Evolutionary conservation across 805 yeast genomes (phyloP), one percentile per base, ranked within the genome.

Genomic region (Nakazawaea sp.): DNA sequence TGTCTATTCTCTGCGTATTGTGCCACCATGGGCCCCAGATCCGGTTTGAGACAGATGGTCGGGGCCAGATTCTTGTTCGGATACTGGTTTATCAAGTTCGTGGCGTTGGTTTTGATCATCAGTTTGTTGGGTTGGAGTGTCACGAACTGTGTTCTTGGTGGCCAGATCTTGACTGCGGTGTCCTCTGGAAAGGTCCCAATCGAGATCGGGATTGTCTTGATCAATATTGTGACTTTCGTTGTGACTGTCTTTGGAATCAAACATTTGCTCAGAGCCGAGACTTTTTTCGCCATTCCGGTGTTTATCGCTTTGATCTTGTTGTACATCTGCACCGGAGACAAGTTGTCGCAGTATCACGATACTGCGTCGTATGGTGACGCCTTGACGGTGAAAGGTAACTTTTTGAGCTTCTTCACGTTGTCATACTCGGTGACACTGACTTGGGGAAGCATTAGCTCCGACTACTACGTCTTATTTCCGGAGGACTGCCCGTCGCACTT

Each of bases 111-210:
- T 27, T 72, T 85, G 31, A 75, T 83, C 41, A 56, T 83, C 30
- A 94, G 95, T 34, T 81, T 81, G 12, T 55, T 84, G 48, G 96
- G 96, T n/a, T 87, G 96, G 96, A 75, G 90, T n/a, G 79, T 87
- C 25, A 88, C 86, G n/a, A 86, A 85, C 53, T 74, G 83, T 47
- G 92, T 86, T 33, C 78, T 85, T 40, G 95, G 95, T 27, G 96
- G 96, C 15, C 88, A 87, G 58, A 80, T 87, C 42, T 57, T 87
- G 33, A 66, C 75, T 7, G 70, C 81, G 29, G 63, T 87, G 16
- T 77, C 87, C 27, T 60, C 77, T 46, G 83, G 74, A 12, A 69
- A 65, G 43, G 69, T 86, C 1, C 86, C 94, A 2, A 51, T 85
- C 27, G 75, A 78, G 51, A 78, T 77, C 15, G 95, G 95, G 4